These are phyloP conservation scores for Coix lacrymajobi DNA, from an alignment of 176 grass and related monocot species.

Conservation along the genomic window DNA sequence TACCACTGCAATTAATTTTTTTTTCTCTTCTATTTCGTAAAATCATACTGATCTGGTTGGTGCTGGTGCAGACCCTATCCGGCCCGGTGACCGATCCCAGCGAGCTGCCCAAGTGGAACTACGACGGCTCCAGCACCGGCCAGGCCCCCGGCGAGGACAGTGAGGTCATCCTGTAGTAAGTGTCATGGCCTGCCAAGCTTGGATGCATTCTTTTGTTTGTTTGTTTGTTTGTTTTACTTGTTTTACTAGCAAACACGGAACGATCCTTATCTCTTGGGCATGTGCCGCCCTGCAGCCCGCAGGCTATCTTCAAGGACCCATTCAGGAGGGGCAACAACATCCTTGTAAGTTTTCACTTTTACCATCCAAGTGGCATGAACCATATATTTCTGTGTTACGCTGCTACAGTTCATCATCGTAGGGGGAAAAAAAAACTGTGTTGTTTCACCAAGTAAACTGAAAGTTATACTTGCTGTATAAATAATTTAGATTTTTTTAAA, in stretches of 20 bases:
- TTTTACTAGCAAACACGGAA: constrained; percentile 1
- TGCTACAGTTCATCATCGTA: background rate
- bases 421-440: background rate
- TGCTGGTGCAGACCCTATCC: constrained; percentile 56
- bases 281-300: constrained; percentile 58
- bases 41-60: constrained; percentile 8
- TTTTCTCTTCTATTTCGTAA: background rate
- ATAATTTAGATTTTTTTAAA: background rate
- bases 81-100: constrained; percentile 69
- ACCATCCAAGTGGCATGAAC: background rate
- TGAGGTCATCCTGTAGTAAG: constrained; percentile 99
- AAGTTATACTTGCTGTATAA: background rate
- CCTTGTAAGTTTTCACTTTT: constrained; percentile 57
- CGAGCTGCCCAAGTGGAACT: constrained; percentile 98
- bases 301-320: constrained; percentile 99
- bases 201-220: background rate
- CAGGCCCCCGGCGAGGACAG: constrained; percentile 98
- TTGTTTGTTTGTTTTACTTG: background rate
- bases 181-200: constrained; percentile 2
- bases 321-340: constrained; percentile 98
- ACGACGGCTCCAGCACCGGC: constrained; percentile 97
- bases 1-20: background rate
- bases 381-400: background rate
- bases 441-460: constrained; percentile 2
- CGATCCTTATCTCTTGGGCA: constrained; percentile 24